A percentile compares a stretch with the other conserved stretches of the same genome.
Conservation (phyloP, 2,329 filamentous ascomycete genomes). For the Nakataea oryzae region DNA sequence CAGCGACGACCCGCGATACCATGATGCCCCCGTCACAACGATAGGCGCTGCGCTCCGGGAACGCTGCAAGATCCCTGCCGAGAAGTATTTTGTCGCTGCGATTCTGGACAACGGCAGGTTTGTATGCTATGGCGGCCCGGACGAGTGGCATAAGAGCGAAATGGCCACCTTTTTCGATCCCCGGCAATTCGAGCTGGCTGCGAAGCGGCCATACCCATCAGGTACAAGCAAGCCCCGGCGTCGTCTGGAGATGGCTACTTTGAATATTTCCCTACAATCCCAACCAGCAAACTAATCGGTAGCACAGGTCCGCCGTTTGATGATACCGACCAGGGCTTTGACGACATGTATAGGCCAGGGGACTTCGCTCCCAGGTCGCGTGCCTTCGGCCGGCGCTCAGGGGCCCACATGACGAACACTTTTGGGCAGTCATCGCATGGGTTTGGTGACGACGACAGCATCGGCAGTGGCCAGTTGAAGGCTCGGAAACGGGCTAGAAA, state of each 20-base stretch:
- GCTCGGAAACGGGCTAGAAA: conserved; percentile 1
- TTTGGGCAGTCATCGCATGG: neutral
- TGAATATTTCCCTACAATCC: neutral
- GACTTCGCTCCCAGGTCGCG: neutral
- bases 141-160: conserved; percentile 12
- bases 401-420: neutral
- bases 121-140: conserved; percentile 34
- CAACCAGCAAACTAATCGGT: neutral
- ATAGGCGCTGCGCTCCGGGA: conserved; percentile 41
- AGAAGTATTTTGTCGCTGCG: conserved; percentile 41
- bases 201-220: neutral
- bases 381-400: neutral
- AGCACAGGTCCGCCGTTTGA: neutral
- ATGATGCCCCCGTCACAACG: conserved; percentile 21
- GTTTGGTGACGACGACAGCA: neutral
- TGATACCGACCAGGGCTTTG: neutral
- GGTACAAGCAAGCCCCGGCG: neutral
- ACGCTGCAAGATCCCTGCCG: conserved; percentile 39
- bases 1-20: neutral
- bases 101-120: conserved; percentile 35
- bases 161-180: neutral
- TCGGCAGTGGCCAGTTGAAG: neutral
- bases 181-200: neutral
- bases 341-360: neutral
- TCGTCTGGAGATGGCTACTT: neutral